A percentile compares a stretch with the other conserved stretches of the same genome.
Evolutionary conservation across 2,329 filamentous ascomycete species (phyloP).

Genomic region (Karstenula rhodostoma): DNA sequence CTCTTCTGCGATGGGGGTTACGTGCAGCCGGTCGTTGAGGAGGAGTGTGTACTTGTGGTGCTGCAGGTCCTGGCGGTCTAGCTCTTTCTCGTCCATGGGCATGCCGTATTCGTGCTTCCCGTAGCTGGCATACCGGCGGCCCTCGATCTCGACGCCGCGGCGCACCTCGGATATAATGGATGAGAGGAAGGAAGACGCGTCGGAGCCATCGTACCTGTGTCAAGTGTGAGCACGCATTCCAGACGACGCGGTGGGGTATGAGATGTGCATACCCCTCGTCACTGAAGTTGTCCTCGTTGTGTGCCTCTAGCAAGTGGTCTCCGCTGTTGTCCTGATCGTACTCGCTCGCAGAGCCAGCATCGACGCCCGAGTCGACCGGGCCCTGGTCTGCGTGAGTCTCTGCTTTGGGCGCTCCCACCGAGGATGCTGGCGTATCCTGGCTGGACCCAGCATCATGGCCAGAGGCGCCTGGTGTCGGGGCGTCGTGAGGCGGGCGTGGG

Average conservation of each 20-base stretch:
- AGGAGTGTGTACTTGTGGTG: constrained; percentile 35
- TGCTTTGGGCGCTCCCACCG: background rate
- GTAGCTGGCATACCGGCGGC: constrained; percentile 29
- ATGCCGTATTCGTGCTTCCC: constrained; percentile 35
- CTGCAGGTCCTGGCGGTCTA: constrained; percentile 33
- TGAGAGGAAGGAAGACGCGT: constrained; percentile 32
- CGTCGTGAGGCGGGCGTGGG: background rate
- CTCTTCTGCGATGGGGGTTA: constrained; percentile 25
- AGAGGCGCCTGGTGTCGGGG: constrained; percentile 11
- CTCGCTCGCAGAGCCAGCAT: constrained; percentile 21
- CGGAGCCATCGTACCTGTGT: constrained; percentile 30
- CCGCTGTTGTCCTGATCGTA: constrained; percentile 33
- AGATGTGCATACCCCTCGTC: constrained; percentile 31
- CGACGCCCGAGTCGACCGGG: constrained; percentile 27
- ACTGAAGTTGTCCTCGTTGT: constrained; percentile 27
- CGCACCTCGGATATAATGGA: constrained; percentile 33
- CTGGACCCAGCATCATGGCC: background rate
- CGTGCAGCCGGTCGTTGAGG: constrained; percentile 26
- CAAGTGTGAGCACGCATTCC: constrained; percentile 5
- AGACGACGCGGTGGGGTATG: background rate
- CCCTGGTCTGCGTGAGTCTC: background rate
- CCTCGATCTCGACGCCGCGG: constrained; percentile 31
- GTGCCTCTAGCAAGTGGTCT: constrained; percentile 25
- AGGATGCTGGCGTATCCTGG: background rate
- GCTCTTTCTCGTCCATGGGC: constrained; percentile 38